phyloP scores from a whole-genome alignment of 2,329 filamentous ascomycete species.

The Xylariaceae sp. region DNA sequence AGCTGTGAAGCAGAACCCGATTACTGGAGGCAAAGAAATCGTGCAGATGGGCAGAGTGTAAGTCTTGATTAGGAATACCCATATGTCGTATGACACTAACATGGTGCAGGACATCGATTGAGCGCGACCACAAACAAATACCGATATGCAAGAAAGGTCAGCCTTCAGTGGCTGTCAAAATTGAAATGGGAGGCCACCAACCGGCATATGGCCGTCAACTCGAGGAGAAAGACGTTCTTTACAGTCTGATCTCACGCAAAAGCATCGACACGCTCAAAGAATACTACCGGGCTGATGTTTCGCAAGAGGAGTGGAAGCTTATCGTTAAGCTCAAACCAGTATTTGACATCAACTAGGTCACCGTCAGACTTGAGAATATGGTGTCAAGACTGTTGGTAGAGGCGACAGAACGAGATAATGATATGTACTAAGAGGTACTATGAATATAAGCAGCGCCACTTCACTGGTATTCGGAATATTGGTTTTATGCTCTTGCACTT shows the following conservation, averaged over 20 bases:
- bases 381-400: too few species aligned
- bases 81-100: constrained; percentile 21
- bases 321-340: constrained; percentile 93
- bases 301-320: constrained; percentile 83
- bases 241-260: constrained; percentile 79
- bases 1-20: constrained; percentile 75
- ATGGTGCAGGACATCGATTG: constrained; percentile 74
- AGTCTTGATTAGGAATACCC: constrained; percentile 35
- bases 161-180: constrained; percentile 96
- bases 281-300: constrained; percentile 65
- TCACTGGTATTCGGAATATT: too few species aligned
- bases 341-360: constrained; percentile 72
- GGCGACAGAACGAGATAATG: too few species aligned
- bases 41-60: constrained; percentile 88
- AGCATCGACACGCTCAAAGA: constrained; percentile 96
- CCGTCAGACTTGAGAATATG: neutral
- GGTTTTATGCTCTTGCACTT: too few species aligned
- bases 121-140: constrained; percentile 96
- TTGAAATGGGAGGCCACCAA: constrained; percentile 88
- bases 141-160: constrained; percentile 90
- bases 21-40: constrained; percentile 78
- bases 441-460: too few species aligned
- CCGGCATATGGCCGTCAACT: constrained; percentile 92
- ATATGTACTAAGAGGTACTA: too few species aligned
- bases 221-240: constrained; percentile 84